Conservation (phyloP, 2,329 filamentous ascomycete species). For the Hypoxylon sp. region DNA sequence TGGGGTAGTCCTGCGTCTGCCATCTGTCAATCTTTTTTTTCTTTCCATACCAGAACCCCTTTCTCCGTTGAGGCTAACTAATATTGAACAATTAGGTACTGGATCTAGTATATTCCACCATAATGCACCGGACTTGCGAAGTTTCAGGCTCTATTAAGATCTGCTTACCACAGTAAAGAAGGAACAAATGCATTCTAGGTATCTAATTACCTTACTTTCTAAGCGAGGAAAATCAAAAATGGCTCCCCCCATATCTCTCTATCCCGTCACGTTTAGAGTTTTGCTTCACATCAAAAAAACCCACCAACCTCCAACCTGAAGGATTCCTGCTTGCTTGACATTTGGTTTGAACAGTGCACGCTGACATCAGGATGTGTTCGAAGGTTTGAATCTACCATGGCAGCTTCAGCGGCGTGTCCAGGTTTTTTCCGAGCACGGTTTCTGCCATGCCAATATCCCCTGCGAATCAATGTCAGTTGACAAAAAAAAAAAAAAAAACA, state of each 20-base stretch:
- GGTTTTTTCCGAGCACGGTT: conserved; percentile 65
- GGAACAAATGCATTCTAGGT: no score
- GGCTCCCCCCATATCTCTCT: no score
- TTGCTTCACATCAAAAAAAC: conserved; percentile 2
- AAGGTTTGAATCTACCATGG: conserved; percentile 62
- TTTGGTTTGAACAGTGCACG: conserved; percentile 5
- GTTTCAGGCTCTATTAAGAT: conserved; percentile 26
- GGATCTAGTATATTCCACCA: conserved; percentile 12
- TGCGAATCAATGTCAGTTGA: conserved; percentile 36
- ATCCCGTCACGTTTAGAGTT: conserved; percentile 5
- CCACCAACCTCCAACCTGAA: conserved; percentile 7
- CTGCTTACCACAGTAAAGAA: conserved; percentile 17
- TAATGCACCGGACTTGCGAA: conserved; percentile 5
- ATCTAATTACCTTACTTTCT: no score
- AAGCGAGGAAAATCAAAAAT: no score
- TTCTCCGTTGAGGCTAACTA: no score
- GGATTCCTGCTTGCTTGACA: background rate
- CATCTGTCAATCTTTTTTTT: conserved; percentile 3
- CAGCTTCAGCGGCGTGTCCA: conserved; percentile 70
- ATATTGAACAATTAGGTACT: no score
- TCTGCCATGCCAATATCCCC: conserved; percentile 76
- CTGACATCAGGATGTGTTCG: conserved; percentile 5
- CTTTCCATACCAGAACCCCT: conserved; percentile 14
- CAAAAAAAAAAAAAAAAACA: conserved; percentile 11
- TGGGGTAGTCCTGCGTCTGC: conserved; percentile 25